Evolutionary conservation across 805 yeast species (phyloP).

Genomic region (Spathaspora sp.): DNA sequence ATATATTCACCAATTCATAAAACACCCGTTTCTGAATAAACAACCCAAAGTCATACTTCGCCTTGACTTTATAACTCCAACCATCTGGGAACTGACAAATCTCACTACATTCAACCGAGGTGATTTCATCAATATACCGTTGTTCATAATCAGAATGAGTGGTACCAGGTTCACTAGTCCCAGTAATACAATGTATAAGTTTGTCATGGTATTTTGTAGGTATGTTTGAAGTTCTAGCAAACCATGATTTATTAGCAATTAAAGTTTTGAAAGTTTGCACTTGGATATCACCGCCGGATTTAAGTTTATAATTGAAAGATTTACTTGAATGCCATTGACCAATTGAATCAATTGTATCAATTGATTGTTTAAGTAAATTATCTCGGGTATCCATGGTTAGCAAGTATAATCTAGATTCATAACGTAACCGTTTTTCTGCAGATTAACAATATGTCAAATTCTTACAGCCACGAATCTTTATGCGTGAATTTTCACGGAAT

Average conservation of each 20-base stretch:
- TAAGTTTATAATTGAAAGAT: neutral
- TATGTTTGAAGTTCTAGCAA: constrained; percentile 1
- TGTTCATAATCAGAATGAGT: constrained; percentile 36
- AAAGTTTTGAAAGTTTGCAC: neutral
- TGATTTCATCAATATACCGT: constrained; percentile 33
- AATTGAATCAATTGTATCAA: neutral
- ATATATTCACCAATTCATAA: constrained; percentile 32
- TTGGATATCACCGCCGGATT: neutral
- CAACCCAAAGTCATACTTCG: constrained; percentile 32
- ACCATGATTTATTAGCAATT: constrained; percentile 3
- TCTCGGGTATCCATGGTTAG: neutral
- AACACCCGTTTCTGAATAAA: constrained; percentile 34
- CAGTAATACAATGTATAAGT: constrained; percentile 3
- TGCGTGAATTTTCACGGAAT: no score
- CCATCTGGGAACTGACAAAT: constrained; percentile 11
- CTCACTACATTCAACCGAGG: constrained; percentile 12
- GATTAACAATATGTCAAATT: no score
- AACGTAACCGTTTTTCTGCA: no score
- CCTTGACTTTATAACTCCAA: constrained; percentile 26
- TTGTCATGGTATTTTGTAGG: neutral
- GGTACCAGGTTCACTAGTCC: constrained; percentile 1
- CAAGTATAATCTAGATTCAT: no score
- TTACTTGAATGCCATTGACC: constrained; percentile 1
- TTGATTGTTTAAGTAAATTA: neutral
- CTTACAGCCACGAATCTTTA: no score